Percentiles rank a stretch among this genome's conserved stretches.
Conservation (phyloP, 441 rosid genomes). For the Bruguiera hainesii region DNA sequence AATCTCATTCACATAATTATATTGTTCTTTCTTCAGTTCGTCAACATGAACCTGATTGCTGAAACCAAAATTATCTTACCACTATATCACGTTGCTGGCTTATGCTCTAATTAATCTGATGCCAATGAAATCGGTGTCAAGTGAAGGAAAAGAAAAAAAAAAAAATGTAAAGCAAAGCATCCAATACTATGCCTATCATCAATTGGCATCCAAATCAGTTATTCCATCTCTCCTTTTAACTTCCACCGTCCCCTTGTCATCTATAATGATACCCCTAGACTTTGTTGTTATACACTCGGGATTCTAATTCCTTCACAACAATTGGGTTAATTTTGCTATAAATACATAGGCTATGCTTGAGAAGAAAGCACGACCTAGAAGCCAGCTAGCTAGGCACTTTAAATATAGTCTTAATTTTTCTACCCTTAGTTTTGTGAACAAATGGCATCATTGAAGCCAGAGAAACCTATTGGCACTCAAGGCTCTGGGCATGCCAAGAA, state of each 20-base stretch:
- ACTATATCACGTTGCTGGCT: too few relatives aligned
- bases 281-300: too few relatives aligned
- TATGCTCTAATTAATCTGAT: conserved; percentile 3
- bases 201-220: conserved; percentile 9
- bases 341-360: neutral
- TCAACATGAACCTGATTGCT: too few relatives aligned
- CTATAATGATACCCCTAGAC: neutral
- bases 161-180: conserved; percentile 27
- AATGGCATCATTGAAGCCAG: conserved; percentile 48
- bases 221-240: conserved; percentile 19
- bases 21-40: too few relatives aligned
- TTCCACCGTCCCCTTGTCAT: conserved; percentile 14
- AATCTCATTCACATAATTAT: too few relatives aligned
- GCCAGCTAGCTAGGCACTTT: neutral
- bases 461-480: conserved; percentile 43
- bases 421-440: too few relatives aligned
- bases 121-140: neutral
- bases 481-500: conserved; percentile 30
- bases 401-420: too few relatives aligned
- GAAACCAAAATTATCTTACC: too few relatives aligned
- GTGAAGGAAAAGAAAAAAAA: neutral
- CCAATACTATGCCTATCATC: conserved; percentile 23
- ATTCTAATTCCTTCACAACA: conserved; percentile 20
- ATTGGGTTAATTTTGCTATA: neutral
- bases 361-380: neutral